A percentile compares a stretch with the other conserved stretches of the same genome.
phyloP scores from a whole-genome alignment of 345 rosid species.

The Draba incana region DNA sequence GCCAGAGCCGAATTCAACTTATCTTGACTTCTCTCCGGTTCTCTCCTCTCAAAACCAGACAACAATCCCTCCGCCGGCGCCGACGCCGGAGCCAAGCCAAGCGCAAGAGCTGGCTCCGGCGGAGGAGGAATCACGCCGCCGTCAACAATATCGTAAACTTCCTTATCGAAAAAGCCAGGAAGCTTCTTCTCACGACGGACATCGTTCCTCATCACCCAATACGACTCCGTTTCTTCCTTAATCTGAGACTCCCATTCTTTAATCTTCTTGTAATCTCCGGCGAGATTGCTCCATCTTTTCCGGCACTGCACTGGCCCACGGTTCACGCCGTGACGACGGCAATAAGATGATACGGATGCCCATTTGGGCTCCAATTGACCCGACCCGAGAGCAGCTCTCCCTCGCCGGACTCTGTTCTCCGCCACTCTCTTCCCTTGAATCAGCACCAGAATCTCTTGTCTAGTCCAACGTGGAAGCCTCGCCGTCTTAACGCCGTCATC shows the following conservation, averaged over 20 bases:
- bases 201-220: conserved; percentile 96
- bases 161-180: conserved; percentile 94
- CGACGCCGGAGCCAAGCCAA: conserved; percentile 50
- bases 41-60: conserved; percentile 74
- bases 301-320: conserved; percentile 99
- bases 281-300: conserved; percentile 93
- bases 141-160: conserved; percentile 85
- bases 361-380: conserved; percentile 88
- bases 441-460: conserved; percentile 93
- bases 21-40: conserved; percentile 49
- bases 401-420: conserved; percentile 82
- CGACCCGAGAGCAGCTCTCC: conserved; percentile 66
- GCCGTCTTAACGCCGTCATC: conserved; percentile 71
- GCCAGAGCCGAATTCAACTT: conserved; percentile 50
- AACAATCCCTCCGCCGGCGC: conserved; percentile 57
- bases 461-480: conserved; percentile 95
- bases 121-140: conserved; percentile 48
- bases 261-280: conserved; percentile 97
- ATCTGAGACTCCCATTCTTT: conserved; percentile 85
- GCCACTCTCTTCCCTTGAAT: conserved; percentile 95
- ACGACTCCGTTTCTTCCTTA: conserved; percentile 79
- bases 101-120: conserved; percentile 40
- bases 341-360: conserved; percentile 92
- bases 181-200: conserved; percentile 78
- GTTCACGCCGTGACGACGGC: conserved; percentile 86